Evolutionary conservation across 2,329 filamentous ascomycete genomes (phyloP), one percentile per base, ranked within the genome.

Genomic region (Clonostachys solani): DNA sequence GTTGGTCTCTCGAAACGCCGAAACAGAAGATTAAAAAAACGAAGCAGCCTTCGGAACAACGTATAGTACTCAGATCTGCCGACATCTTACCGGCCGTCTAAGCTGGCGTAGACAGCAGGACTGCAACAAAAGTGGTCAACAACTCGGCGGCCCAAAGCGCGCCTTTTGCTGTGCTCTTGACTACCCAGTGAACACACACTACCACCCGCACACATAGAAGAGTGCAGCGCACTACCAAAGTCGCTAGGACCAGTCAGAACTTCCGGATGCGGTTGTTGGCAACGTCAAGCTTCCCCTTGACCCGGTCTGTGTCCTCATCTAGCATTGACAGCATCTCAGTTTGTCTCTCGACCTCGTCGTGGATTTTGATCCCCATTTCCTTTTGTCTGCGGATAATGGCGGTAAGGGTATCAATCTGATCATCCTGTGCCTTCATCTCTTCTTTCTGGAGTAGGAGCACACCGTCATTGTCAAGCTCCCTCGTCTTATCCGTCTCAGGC

Each of bases 321-420:
- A 91, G 61, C 54, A 81, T 65, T 12, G 81, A 77, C 33, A 94
- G 71, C 78, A 90, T 80, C 62, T 81, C 77, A 47, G 82, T 86
- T 69, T 92, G 87, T 54, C 80, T 66, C 46, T 83, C 78, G 47
- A 92, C 75, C 69, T 92, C 89, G 44, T 84, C 78, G 52, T 88
- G 79, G 58, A 94, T 92, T 48, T 83, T 77, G 42, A 89, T 71
- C 1, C 88, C 88, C 79, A 92, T 88, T 65, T 91, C 84, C 59
- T 80, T 84, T 70, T 92, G 86, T 49, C 86, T 72, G 43, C 83
- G 72, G 42, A 92, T 84, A 43, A 89, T 84, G 53, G 80, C 81
- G 2, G 80, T 76, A 47, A 94, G 68, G 55, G 81, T 74, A 16
- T 86, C 77, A 4, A 94, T 78, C 55, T 88, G 84, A 56, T 84